Percentiles rank a stretch among this genome's conserved stretches.
These are phyloP conservation scores for Posidonia australis DNA, from an alignment of 106 monocot genomes.

Conservation along the genomic window DNA sequence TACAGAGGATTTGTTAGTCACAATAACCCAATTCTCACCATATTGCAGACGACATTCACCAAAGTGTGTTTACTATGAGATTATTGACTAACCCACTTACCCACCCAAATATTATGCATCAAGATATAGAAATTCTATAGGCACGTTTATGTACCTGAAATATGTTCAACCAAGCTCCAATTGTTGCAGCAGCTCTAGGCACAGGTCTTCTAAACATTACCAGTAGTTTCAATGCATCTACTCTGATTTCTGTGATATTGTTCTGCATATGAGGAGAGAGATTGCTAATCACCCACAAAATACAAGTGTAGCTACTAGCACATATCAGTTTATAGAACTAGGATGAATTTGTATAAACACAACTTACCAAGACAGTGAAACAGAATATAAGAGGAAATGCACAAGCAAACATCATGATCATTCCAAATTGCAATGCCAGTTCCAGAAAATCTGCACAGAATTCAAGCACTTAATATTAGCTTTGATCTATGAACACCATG, in stretches of 20 bases:
- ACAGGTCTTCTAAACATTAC: conserved; percentile 69
- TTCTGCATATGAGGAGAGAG: conserved; percentile 36
- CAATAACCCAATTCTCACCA: no score
- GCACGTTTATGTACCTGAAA: conserved; percentile 73
- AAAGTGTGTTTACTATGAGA: not conserved
- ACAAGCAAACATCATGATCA: conserved; percentile 96
- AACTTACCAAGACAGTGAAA: conserved; percentile 63
- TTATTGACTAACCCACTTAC: not conserved
- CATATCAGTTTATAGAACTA: no score
- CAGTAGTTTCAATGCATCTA: conserved; percentile 79
- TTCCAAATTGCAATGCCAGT: conserved; percentile 89
- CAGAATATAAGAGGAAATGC: conserved; percentile 89
- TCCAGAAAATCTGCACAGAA: conserved; percentile 63
- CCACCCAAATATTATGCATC: no score
- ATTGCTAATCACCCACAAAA: no score
- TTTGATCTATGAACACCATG: not conserved
- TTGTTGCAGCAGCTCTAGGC: conserved; percentile 73
- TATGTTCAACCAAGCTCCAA: conserved; percentile 89
- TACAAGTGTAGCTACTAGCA: no score
- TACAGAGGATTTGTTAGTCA: no score
- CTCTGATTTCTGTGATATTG: conserved; percentile 85
- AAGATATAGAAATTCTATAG: no score
- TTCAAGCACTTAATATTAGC: conserved; percentile 1
- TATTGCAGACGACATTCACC: not conserved
- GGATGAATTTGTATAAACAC: not conserved